Evolutionary conservation across 768 basidiomycete species (phyloP), one percentile per base, ranked within the genome.

Genomic region (Crepidotus variabilis): DNA sequence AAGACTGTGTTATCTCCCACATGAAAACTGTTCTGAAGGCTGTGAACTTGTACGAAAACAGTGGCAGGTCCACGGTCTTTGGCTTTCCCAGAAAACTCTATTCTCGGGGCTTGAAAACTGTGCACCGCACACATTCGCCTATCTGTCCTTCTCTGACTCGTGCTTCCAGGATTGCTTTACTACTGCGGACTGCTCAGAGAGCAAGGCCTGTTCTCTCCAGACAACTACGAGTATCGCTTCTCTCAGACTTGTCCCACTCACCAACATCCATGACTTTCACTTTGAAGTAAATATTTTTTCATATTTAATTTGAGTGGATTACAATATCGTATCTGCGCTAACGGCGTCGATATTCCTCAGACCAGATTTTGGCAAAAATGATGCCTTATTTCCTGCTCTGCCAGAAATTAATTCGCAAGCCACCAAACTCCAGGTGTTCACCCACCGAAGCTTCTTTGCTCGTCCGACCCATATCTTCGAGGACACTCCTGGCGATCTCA

Each of bases 381-480:
- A 64, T 73, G 75, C 7, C 61, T 67, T 59, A 67, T 86, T 69
- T 73, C 90, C 90, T 0, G 68, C 77, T 3, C 78, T 92, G 1
- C 89, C 90, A 0, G 61, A 70, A 47, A 86, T 92, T 57, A 56
- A 66, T 13, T 70, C 76, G 9, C 65, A 72, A 1, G 69, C 69
- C 1, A 78, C 88, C 52, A 70, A 72, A 43, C 67, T 65, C 35
- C 83, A 81, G 63, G 80, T 90, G 1, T 92, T 88, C 65, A 92
- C 90, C 1, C 90, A 92, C 64, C 84, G 89, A 34, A 87, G 86
- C 66, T 81, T 76, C 63, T 81, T 75, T 63, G 90, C 81, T 0
- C 77, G 90, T 1, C 88, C 89, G 0, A 85, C 82, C 6, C 83
- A 88, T 61, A 73, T 89, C 22, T 92, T 92, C 60, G 90, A 92